Conservation (phyloP, 78 protist genomes). For the slime mould (Dictyostelium discoideum) region DNA sequence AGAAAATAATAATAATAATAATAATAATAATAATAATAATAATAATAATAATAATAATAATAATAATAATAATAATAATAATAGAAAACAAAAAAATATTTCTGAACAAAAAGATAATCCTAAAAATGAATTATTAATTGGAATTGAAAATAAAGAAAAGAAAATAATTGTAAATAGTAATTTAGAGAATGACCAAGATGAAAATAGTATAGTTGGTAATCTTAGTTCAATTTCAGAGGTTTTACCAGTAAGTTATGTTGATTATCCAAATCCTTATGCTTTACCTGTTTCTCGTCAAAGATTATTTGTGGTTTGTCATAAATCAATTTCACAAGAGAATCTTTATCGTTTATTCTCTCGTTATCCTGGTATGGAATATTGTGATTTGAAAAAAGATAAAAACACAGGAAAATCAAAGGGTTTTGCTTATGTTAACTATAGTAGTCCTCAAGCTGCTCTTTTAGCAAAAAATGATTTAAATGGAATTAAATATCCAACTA, state of each 20-base stretch:
- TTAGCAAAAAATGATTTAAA: conserved; percentile 75
- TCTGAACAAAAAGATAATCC: too few relatives aligned
- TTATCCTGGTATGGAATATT: conserved; percentile 85
- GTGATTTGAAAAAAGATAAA: conserved; percentile 79
- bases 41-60: too few relatives aligned
- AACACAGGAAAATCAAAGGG: conserved; percentile 69
- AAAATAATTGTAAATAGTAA: not conserved
- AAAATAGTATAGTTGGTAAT: not conserved
- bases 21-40: too few relatives aligned
- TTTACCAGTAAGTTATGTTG: not conserved
- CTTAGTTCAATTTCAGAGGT: conserved; percentile 3
- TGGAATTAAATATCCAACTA: conserved; percentile 80
- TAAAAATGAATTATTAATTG: not conserved
- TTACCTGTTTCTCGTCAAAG: conserved; percentile 31
- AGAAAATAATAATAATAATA: too few relatives aligned
- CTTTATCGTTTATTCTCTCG: conserved; percentile 64
- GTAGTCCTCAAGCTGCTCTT: conserved; percentile 61
- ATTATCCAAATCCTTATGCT: conserved; percentile 36
- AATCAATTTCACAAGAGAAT: conserved; percentile 58
- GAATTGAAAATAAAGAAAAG: not conserved
- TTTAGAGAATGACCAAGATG: not conserved
- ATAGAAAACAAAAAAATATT: too few relatives aligned
- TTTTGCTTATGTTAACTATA: conserved; percentile 75
- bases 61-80: too few relatives aligned
- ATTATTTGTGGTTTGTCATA: conserved; percentile 74